Conservation (phyloP, 441 rosid genomes). For the Adansonia madagascariensis region DNA sequence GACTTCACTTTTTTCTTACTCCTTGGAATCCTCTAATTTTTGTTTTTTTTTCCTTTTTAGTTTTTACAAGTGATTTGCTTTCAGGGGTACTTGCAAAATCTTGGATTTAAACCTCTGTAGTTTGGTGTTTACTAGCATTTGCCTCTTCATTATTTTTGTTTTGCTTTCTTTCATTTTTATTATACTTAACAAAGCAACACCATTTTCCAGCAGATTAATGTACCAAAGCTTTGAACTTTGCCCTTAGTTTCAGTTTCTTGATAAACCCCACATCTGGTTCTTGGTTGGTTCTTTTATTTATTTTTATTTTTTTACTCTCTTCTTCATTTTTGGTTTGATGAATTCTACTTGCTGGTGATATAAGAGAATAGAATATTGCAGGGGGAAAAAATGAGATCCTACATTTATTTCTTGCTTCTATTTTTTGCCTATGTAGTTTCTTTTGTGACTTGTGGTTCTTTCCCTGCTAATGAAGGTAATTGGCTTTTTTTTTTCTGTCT, state of each 20-base stretch:
- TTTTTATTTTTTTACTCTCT: not conserved
- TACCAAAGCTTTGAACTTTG: constrained; percentile 32
- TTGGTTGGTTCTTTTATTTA: not conserved
- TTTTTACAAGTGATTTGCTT: constrained; percentile 40
- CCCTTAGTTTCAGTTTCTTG: constrained; percentile 27
- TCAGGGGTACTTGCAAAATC: constrained; percentile 60
- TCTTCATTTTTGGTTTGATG: constrained; percentile 29
- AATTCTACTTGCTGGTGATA: constrained; percentile 31
- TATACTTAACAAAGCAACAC: constrained; percentile 24
- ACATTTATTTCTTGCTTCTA: constrained; percentile 46
- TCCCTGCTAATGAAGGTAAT: constrained; percentile 71
- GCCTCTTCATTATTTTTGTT: not conserved
- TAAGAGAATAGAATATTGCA: constrained; percentile 38
- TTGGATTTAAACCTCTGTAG: constrained; percentile 41
- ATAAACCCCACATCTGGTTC: constrained; percentile 36
- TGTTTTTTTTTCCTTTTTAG: constrained; percentile 18
- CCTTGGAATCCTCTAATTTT: constrained; percentile 25
- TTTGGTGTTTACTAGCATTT: constrained; percentile 23
- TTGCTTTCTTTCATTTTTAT: constrained; percentile 1
- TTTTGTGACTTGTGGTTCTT: constrained; percentile 52
- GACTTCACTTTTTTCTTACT: constrained; percentile 35
- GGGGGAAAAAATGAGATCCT: constrained; percentile 52
- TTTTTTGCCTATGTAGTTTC: constrained; percentile 47
- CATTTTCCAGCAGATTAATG: constrained; percentile 32
- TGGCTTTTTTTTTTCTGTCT: not conserved